phyloP scores from a whole-genome alignment of 1,284 basidiomycete genomes.

The Leccinum subspadiceum region DNA sequence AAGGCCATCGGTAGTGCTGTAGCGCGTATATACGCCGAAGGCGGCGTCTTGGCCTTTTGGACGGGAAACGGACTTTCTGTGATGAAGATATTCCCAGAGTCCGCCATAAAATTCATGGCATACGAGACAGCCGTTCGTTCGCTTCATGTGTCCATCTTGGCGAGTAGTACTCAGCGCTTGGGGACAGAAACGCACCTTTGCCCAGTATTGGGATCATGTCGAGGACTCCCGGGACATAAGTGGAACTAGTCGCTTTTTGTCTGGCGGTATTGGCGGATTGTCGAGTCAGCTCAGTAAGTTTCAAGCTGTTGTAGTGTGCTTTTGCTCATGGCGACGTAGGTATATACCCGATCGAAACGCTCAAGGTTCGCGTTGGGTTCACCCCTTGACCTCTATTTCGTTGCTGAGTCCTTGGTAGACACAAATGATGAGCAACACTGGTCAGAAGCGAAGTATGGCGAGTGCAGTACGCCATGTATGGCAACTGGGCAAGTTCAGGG shows the following conservation, averaged over 20 bases:
- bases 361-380: constrained; percentile 55
- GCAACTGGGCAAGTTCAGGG: constrained; percentile 77
- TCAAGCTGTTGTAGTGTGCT: neutral
- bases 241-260: constrained; percentile 88
- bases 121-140: constrained; percentile 87
- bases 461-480: constrained; percentile 68
- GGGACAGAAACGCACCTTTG: constrained; percentile 86
- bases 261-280: constrained; percentile 95
- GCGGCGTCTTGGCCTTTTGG: constrained; percentile 93
- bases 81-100: constrained; percentile 94
- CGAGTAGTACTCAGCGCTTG: constrained; percentile 19
- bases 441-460: constrained; percentile 58
- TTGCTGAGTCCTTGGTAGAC: constrained; percentile 49
- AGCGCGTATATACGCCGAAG: constrained; percentile 78
- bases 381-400: neutral
- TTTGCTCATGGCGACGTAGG: constrained; percentile 44
- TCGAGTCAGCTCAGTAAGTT: constrained; percentile 84
- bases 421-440: constrained; percentile 88
- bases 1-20: constrained; percentile 75
- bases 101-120: constrained; percentile 96
- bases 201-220: constrained; percentile 88
- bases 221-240: constrained; percentile 90
- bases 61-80: constrained; percentile 82
- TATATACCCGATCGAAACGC: constrained; percentile 87
- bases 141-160: constrained; percentile 14